Percentiles rank a stretch among this genome's conserved stretches.
phyloP scores from a whole-genome alignment of 495 filamentous ascomycete genomes.

The Penicillium maclennaniae region DNA sequence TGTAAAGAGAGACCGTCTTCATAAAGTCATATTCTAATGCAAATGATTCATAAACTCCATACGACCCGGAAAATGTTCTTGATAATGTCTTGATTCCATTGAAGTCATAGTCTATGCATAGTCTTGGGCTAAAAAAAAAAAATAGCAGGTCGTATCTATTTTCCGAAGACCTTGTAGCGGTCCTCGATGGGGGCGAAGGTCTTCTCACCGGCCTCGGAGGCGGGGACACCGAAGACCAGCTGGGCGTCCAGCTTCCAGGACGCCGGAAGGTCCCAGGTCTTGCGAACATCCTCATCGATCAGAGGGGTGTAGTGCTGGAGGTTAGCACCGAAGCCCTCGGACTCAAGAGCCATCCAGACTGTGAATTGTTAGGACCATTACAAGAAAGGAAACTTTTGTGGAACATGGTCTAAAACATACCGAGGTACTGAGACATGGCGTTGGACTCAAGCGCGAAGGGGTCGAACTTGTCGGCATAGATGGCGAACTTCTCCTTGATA shows the following conservation, averaged over 20 bases:
- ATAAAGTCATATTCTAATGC: too few relatives aligned
- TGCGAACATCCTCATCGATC: slow-evolving; percentile 41
- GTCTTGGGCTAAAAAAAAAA: neutral
- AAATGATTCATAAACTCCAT: too few relatives aligned
- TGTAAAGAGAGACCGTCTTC: too few relatives aligned
- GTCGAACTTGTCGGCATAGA: slow-evolving; percentile 48
- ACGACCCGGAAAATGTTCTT: neutral
- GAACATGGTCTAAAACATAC: slow-evolving; percentile 17
- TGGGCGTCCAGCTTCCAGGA: slow-evolving; percentile 49
- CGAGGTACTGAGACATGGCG: slow-evolving; percentile 51
- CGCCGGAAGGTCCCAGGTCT: slow-evolving; percentile 40
- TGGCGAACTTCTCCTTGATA: slow-evolving; percentile 43
- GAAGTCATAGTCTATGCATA: neutral
- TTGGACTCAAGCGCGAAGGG: slow-evolving; percentile 47
- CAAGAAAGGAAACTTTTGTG: neutral
- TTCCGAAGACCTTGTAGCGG: slow-evolving; percentile 43
- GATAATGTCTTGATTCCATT: neutral
- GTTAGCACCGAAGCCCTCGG: slow-evolving; percentile 50
- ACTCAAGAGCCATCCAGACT: slow-evolving; percentile 49
- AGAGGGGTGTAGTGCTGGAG: slow-evolving; percentile 55
- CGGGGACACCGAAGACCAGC: slow-evolving; percentile 47
- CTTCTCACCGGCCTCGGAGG: slow-evolving; percentile 36
- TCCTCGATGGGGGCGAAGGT: slow-evolving; percentile 33
- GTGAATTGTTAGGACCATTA: slow-evolving; percentile 3
- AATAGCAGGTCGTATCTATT: slow-evolving; percentile 19